Conservation (phyloP, 1,139 yeast genomes). For the Scheffersomyces stambukii region DNA sequence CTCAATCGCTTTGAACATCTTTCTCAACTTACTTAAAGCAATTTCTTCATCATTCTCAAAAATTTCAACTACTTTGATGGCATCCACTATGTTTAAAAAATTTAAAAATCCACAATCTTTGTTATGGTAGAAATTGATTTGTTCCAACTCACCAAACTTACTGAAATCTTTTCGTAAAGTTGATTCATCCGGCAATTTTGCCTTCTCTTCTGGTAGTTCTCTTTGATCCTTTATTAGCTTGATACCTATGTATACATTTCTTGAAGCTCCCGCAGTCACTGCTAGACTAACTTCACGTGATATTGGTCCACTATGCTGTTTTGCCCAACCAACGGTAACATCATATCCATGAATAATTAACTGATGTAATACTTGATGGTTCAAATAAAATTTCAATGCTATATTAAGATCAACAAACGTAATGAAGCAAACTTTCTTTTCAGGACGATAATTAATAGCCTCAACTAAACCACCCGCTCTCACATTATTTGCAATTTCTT, state of each 20-base stretch:
- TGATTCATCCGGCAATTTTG: slow-evolving; percentile 36
- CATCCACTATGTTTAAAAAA: slow-evolving; percentile 38
- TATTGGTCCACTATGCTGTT: slow-evolving; percentile 39
- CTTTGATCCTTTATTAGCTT: slow-evolving; percentile 20
- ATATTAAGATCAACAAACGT: slow-evolving; percentile 42
- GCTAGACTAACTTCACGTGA: slow-evolving; percentile 38
- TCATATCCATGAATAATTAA: slow-evolving; percentile 45
- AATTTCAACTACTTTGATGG: slow-evolving; percentile 31
- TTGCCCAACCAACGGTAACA: slow-evolving; percentile 46
- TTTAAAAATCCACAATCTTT: slow-evolving; percentile 46
- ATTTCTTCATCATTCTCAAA: slow-evolving; percentile 22
- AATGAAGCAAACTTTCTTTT: slow-evolving; percentile 39
- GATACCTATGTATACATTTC: slow-evolving; percentile 46
- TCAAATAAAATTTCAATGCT: slow-evolving; percentile 39
- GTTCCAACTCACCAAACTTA: slow-evolving; percentile 41
- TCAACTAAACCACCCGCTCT: slow-evolving; percentile 48
- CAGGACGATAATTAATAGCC: slow-evolving; percentile 32
- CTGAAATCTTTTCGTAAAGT: slow-evolving; percentile 36
- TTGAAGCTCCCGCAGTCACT: slow-evolving; percentile 46
- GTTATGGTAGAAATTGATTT: slow-evolving; percentile 43
- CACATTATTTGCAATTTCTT: slow-evolving; percentile 47
- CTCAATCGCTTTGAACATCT: slow-evolving; percentile 12
- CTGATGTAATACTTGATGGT: slow-evolving; percentile 45
- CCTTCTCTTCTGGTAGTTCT: slow-evolving; percentile 12
- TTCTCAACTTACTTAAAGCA: slow-evolving; percentile 7